Base-by-base conservation (phyloP, 768 basidiomycete genomes). In the Wakefieldia striispora region DNA sequence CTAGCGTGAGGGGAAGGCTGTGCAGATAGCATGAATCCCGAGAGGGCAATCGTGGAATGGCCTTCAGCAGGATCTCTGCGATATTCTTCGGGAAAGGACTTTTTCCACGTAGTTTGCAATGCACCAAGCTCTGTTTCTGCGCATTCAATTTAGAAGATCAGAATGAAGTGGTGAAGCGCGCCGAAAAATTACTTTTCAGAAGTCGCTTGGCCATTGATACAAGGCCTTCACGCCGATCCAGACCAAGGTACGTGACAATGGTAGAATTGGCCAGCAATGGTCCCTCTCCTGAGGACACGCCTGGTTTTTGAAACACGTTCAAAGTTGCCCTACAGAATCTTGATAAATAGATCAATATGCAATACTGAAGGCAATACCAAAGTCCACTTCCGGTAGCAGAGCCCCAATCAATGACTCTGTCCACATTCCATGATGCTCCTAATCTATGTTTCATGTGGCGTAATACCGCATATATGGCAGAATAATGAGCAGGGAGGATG, bases 1-100 rank as follows among this genome's bases (percentile, higher is more conserved):
- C 86, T 78, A 9, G 82, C 77, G 16, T 83, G 58, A 35, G 80
- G 65, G 2, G 78, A 81, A 5, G 83, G 71, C 16, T 93, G 71
- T 17, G 88, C 79, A n/a, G 88, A 84, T 2, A 99, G 71, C 63
- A 84, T 76, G 71, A 97, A 98, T 1, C 94, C 88, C 16, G 90
- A 91, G 26, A 99, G 62, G 2, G 89, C 91, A 23, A 97, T 58
- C 14, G 78, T 76, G 44, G 76, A 71, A 24, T 67, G 61, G 17
- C 80, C 83, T 13, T 79, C 67, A 17, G 68, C 54, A 42, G 68
- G 68, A 17, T 67, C 60, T 26, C 79, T 55, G 47, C 59, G 64
- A 48, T 81, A 71, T 40, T 76, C 73, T 33, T 77, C 75, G 9
- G 70, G 71, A 68, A 84, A 82, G 8, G 75, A 67, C 57, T 80